Evolutionary conservation across 2,329 filamentous ascomycete genomes (phyloP).

Genomic region (Alternaria hordeiaustralica): DNA sequence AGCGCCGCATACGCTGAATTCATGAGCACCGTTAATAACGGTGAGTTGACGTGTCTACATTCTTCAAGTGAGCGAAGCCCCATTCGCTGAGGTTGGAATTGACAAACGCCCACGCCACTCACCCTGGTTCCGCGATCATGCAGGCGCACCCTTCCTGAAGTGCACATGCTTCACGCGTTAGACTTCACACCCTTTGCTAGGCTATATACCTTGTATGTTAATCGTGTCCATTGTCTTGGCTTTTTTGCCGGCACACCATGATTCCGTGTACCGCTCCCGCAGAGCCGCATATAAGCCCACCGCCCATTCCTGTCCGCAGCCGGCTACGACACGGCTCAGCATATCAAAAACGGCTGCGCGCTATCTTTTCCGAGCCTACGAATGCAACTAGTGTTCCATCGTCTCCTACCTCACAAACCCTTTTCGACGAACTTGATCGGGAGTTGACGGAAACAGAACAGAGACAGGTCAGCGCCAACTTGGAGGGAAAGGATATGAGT

Average conservation of each 20-base stretch:
- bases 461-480: neutral
- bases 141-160: constrained; percentile 3
- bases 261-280: neutral
- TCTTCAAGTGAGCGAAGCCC: neutral
- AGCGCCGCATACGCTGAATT: neutral
- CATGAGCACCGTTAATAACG: neutral
- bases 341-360: neutral
- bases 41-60: neutral
- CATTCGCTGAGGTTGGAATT: neutral
- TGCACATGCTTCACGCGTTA: neutral
- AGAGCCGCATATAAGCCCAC: constrained; percentile 8
- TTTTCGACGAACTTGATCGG: constrained; percentile 2
- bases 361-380: neutral
- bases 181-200: neutral
- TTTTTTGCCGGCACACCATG: neutral
- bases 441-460: constrained; percentile 3
- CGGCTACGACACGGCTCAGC: neutral
- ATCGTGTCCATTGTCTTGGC: neutral
- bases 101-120: constrained; percentile 1
- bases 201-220: neutral
- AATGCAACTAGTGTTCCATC: neutral
- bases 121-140: neutral
- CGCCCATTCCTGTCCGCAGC: constrained; percentile 8
- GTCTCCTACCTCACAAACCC: neutral
- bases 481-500: neutral